Conservation (phyloP, 2,329 filamentous ascomycete genomes). For the Pseudopyricularia cyperi region DNA sequence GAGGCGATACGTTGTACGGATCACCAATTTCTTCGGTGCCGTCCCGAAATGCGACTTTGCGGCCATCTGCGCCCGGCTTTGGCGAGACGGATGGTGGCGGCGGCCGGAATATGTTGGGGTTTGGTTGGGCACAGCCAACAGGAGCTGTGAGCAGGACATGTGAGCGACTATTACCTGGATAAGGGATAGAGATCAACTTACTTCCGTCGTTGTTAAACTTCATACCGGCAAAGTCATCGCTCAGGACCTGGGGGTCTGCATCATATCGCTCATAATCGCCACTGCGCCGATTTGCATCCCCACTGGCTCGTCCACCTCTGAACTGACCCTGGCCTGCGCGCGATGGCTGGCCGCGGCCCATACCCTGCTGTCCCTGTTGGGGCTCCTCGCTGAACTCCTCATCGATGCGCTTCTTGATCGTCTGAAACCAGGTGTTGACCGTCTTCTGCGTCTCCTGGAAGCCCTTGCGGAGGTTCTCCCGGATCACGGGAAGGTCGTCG, state of each 20-base stretch:
- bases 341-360: conserved; percentile 12
- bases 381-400: conserved; percentile 68
- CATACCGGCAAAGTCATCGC: conserved; percentile 74
- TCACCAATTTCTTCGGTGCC: conserved; percentile 65
- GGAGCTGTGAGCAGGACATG: conserved; percentile 26
- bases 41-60: conserved; percentile 45
- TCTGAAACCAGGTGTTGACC: conserved; percentile 86
- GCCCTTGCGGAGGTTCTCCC: conserved; percentile 84
- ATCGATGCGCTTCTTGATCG: conserved; percentile 84
- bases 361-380: conserved; percentile 12
- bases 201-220: conserved; percentile 49
- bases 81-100: conserved; percentile 39
- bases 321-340: conserved; percentile 12
- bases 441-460: conserved; percentile 89
- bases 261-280: conserved; percentile 88
- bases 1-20: conserved; percentile 56
- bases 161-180: not conserved
- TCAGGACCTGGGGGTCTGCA: conserved; percentile 79
- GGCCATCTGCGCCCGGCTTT: conserved; percentile 28
- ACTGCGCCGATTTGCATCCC: conserved; percentile 51
- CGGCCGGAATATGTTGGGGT: conserved; percentile 70
- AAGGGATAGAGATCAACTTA: conserved; percentile 22
- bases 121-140: conserved; percentile 51
- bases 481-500: conserved; percentile 87
- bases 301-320: conserved; percentile 41